Conservation (phyloP, 805 yeast genomes). For the Brettanomyces naardenensis region DNA sequence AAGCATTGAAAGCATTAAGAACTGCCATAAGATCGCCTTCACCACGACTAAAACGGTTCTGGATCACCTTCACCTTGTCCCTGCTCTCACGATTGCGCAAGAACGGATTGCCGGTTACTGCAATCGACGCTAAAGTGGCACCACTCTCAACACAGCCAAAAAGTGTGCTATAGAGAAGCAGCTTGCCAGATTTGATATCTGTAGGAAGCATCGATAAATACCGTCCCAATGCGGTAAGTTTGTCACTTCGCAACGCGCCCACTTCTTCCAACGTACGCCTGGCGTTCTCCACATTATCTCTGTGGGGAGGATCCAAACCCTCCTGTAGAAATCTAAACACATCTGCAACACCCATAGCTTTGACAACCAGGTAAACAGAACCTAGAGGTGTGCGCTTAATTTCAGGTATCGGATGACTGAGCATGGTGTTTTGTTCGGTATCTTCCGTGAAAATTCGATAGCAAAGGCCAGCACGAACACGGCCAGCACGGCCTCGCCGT, state of each 20-base stretch:
- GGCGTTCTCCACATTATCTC: constrained; percentile 42
- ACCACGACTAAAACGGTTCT: constrained; percentile 34
- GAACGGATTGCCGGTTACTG: constrained; percentile 72
- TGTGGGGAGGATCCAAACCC: constrained; percentile 79
- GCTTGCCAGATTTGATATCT: constrained; percentile 79
- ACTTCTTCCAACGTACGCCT: constrained; percentile 47
- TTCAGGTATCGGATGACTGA: constrained; percentile 77
- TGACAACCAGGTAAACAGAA: constrained; percentile 73
- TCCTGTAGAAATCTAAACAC: constrained; percentile 61
- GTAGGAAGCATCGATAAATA: constrained; percentile 78
- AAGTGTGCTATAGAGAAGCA: constrained; percentile 69
- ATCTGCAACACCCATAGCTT: constrained; percentile 76
- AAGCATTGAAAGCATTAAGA: constrained; percentile 50
- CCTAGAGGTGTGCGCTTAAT: constrained; percentile 79
- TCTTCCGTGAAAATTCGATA: constrained; percentile 69
- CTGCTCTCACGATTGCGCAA: constrained; percentile 52
- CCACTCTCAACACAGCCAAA: constrained; percentile 77
- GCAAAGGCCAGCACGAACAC: constrained; percentile 78
- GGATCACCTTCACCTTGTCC: constrained; percentile 48
- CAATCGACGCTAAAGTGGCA: constrained; percentile 71
- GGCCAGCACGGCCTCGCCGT: constrained; percentile 97
- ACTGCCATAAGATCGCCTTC: constrained; percentile 74
- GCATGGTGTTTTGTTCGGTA: constrained; percentile 50
- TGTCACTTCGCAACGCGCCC: constrained; percentile 55
- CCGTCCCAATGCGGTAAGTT: constrained; percentile 68